phyloP scores from a whole-genome alignment of 139 green algal species.

The Picocystis salinarum region DNA sequence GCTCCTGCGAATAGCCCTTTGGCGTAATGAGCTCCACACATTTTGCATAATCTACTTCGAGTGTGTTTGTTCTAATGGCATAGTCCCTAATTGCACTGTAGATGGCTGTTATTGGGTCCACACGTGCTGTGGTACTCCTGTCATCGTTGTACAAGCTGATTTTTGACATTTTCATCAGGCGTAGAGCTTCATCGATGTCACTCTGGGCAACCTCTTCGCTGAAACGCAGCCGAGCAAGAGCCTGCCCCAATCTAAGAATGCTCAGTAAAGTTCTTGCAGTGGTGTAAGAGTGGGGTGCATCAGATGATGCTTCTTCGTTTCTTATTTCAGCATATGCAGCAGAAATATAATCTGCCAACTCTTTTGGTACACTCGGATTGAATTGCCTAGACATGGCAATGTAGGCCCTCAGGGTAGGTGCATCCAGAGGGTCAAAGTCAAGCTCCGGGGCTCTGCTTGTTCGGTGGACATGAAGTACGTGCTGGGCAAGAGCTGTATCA shows the following conservation, averaged over 20 bases:
- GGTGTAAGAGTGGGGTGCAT: conserved; percentile 2
- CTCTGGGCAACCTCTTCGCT: conserved; percentile 31
- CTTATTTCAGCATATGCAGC: conserved; percentile 70
- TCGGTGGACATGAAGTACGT: conserved; percentile 61
- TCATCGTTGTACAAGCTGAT: conserved; percentile 37
- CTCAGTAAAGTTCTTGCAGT: conserved; percentile 88
- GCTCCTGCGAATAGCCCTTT: too few species aligned
- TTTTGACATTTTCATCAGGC: conserved; percentile 84
- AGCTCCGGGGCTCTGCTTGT: conserved; percentile 6
- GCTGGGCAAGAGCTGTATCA: conserved; percentile 9
- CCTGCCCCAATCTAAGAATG: conserved; percentile 77
- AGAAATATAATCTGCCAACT: conserved; percentile 73
- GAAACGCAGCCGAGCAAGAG: conserved; percentile 67
- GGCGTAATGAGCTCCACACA: too few species aligned
- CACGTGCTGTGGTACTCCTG: background rate
- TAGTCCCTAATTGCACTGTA: conserved; percentile 23
- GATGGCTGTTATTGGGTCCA: conserved; percentile 9
- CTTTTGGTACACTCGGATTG: conserved; percentile 47
- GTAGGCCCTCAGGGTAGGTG: conserved; percentile 61
- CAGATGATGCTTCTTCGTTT: conserved; percentile 24
- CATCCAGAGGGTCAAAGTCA: conserved; percentile 21
- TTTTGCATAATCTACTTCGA: too few species aligned
- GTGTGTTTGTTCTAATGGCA: too few species aligned
- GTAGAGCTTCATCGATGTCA: conserved; percentile 86
- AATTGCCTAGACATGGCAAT: conserved; percentile 39